Base-by-base conservation (phyloP, 75 land plant species). In the Ceratopteris richardii region DNA sequence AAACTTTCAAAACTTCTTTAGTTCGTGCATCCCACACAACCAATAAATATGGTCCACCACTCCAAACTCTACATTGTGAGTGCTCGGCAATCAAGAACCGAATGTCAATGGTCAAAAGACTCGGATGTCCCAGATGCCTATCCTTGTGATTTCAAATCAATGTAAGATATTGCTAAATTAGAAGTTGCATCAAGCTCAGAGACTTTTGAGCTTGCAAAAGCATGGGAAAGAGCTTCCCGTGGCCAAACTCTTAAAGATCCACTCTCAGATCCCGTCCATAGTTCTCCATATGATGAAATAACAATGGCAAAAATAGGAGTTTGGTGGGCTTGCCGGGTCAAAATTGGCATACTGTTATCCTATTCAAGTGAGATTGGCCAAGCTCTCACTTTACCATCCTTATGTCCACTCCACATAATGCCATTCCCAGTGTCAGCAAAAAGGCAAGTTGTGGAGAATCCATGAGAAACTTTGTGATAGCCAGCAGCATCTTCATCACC, bases 21-120 rank as follows among this genome's bases (percentile, higher is more conserved):
- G 87, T 79, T 39, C 78, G 74, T 60, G 96, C 78, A 81, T 89
- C 87, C 98, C 99, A 95, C 19, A 95, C 51, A 27, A 85, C 83
- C 65, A 90, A 76, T 51, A 73, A 71, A 12, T 65, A 29, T 16
- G 67, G 29, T 31, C 82, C 79, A 44, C 69, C 91, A 75, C 82
- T 72, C 99, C 99, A 95, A 31, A 95, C 82, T 59, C 77, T 77
- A 6, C 74, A 87, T 58, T 76, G 72, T 7, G 64, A 62, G 31
- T 71, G 72, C 52, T 95, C 88, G 17, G 86, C 66, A 54, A 82
- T 18, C 68, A 95, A 62, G 55, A 72, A 76, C 58, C 74, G 78
- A 18, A 95, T 80, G 57, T 95, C 99, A 23, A 71, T 60, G 63
- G 76, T 71, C 25, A 78, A 61, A 22, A 91, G 69, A 44, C 60